phyloP scores from a whole-genome alignment of 257 asterid species.

The Salvia miltiorrhiza region DNA sequence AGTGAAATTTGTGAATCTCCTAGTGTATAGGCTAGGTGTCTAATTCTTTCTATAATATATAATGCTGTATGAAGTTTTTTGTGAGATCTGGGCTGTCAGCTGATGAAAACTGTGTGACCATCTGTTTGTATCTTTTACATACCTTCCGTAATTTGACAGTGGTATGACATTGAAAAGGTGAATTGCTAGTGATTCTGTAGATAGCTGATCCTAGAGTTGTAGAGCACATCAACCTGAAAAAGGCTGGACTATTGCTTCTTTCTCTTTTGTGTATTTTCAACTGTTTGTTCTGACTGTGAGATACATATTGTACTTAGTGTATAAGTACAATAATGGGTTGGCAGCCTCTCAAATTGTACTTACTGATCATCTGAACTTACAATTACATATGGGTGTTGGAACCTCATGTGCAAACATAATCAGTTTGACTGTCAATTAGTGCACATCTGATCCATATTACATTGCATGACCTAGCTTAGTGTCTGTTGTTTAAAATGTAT shows the following conservation, averaged over 20 bases:
- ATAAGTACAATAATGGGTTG: not conserved
- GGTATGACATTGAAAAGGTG: not conserved
- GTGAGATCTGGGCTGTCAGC: not conserved
- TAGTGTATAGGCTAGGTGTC: not conserved
- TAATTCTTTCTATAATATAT: not conserved
- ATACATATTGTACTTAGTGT: too few species aligned
- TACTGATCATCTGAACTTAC: slow-evolving; percentile 8
- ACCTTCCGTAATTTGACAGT: not conserved
- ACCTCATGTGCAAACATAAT: slow-evolving; percentile 6
- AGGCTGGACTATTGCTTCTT: not conserved
- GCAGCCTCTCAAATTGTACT: slow-evolving; percentile 6
- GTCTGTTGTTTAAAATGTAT: slow-evolving; percentile 12
- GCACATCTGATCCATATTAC: slow-evolving; percentile 9
- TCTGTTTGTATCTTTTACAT: slow-evolving; percentile 2
- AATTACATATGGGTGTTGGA: not conserved
- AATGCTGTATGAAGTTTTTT: not conserved
- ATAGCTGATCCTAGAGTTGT: slow-evolving; percentile 1
- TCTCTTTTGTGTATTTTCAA: slow-evolving; percentile 10
- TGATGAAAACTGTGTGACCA: slow-evolving; percentile 2
- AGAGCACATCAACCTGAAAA: slow-evolving; percentile 11
- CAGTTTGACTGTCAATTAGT: slow-evolving; percentile 6
- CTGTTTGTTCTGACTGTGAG: too few species aligned
- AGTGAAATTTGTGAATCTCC: slow-evolving; percentile 3
- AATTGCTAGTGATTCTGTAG: not conserved
- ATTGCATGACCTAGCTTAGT: slow-evolving; percentile 13